A percentile compares a stretch with the other conserved stretches of the same genome.
Conservation (phyloP, 768 basidiomycete species). For the Suillus hirtellus region DNA sequence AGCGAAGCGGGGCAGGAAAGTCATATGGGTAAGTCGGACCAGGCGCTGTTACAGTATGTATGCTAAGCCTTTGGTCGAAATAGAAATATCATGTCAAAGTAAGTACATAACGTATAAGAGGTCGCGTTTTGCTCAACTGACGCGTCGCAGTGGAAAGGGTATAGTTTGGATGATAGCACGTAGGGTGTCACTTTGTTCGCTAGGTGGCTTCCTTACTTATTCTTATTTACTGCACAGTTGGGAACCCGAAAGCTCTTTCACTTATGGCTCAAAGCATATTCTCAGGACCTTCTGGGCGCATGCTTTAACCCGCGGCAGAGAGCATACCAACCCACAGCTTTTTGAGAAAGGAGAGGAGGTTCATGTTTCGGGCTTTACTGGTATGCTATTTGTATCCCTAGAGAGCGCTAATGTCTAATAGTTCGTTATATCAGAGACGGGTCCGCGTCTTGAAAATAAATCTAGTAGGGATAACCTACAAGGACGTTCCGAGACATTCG, state of each 20-base stretch:
- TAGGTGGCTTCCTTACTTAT: slow-evolving; percentile 10
- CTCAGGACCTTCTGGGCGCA: slow-evolving; percentile 39
- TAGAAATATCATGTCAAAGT: slow-evolving; percentile 65
- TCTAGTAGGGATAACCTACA: slow-evolving; percentile 15
- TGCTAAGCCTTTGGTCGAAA: not conserved
- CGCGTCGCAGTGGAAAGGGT: slow-evolving; percentile 59
- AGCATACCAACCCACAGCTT: slow-evolving; percentile 44
- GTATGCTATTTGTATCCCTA: slow-evolving; percentile 33
- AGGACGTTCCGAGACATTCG: slow-evolving; percentile 8
- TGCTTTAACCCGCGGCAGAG: slow-evolving; percentile 40
- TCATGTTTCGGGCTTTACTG: slow-evolving; percentile 57
- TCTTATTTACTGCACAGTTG: slow-evolving; percentile 45
- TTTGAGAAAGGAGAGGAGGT: slow-evolving; percentile 60
- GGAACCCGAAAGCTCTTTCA: slow-evolving; percentile 67
- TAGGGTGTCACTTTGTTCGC: slow-evolving; percentile 33
- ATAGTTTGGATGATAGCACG: slow-evolving; percentile 56
- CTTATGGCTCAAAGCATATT: slow-evolving; percentile 54
- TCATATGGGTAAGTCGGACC: slow-evolving; percentile 47
- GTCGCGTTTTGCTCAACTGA: slow-evolving; percentile 9
- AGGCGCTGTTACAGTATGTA: not conserved
- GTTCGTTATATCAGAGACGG: slow-evolving; percentile 15
- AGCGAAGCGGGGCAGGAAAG: slow-evolving; percentile 43
- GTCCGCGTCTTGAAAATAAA: slow-evolving; percentile 21
- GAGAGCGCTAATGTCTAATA: not conserved
- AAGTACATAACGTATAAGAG: slow-evolving; percentile 21